Evolutionary conservation across 2,329 filamentous ascomycete genomes (phyloP).

Genomic region (Botrytis galanthina): DNA sequence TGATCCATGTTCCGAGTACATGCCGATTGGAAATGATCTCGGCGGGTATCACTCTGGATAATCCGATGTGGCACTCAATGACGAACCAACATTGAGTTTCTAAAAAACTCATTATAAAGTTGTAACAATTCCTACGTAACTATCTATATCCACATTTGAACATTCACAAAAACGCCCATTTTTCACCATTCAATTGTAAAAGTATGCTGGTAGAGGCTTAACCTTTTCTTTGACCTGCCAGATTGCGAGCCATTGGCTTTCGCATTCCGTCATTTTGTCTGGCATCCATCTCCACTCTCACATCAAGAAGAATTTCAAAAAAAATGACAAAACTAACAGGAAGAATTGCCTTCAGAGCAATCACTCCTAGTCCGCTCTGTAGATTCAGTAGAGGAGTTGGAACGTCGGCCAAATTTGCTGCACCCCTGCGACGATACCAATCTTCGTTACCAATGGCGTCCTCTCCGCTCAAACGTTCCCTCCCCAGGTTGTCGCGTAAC

Average conservation of each 20-base stretch:
- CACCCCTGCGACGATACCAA: constrained; percentile 13
- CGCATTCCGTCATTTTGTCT: constrained; percentile 21
- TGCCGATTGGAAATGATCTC: constrained; percentile 1
- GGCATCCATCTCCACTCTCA: neutral
- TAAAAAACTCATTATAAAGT: constrained; percentile 4
- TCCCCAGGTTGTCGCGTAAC: neutral
- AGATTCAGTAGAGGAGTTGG: constrained; percentile 3
- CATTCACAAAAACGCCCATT: neutral
- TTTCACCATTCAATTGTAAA: neutral
- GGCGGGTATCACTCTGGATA: neutral
- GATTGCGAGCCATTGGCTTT: constrained; percentile 33
- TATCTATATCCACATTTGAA: neutral
- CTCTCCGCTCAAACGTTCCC: neutral
- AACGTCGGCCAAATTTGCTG: constrained; percentile 1
- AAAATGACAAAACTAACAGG: constrained; percentile 30
- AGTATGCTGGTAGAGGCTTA: constrained; percentile 9
- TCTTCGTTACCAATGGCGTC: neutral
- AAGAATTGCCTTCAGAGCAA: constrained; percentile 26
- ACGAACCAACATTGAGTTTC: constrained; percentile 18
- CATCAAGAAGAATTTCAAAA: constrained; percentile 3
- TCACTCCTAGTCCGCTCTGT: constrained; percentile 18
- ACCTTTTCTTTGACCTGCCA: constrained; percentile 17
- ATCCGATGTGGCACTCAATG: constrained; percentile 12
- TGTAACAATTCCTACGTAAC: neutral
- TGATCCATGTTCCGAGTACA: neutral